Conservation (phyloP, 192 early-diverging fungal genomes). For the Phlyctochytrium arcticum region DNA sequence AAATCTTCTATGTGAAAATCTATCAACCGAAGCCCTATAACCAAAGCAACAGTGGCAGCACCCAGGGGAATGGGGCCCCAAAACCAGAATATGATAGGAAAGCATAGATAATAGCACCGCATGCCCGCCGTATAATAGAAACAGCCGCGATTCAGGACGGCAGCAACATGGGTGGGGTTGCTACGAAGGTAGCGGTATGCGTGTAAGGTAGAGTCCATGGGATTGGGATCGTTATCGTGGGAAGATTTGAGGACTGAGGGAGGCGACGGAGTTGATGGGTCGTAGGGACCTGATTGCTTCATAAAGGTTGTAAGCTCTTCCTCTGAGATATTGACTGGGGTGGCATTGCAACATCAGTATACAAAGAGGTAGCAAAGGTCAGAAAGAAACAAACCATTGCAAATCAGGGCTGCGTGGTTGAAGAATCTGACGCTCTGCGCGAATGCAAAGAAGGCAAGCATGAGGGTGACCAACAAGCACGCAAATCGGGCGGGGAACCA, state of each 20-base stretch:
- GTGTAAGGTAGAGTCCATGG: neutral
- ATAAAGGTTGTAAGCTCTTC: slow-evolving; percentile 13
- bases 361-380: neutral
- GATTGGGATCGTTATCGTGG: neutral
- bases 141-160: slow-evolving; percentile 33
- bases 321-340: slow-evolving; percentile 8
- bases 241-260: neutral
- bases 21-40: slow-evolving; percentile 23
- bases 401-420: slow-evolving; percentile 38
- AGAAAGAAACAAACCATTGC: slow-evolving; percentile 27
- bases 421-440: slow-evolving; percentile 40
- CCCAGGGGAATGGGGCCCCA: slow-evolving; percentile 37
- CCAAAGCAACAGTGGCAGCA: slow-evolving; percentile 15
- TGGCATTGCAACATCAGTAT: neutral
- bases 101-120: slow-evolving; percentile 32
- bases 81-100: slow-evolving; percentile 29
- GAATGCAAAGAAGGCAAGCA: slow-evolving; percentile 30
- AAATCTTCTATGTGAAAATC: slow-evolving; percentile 34
- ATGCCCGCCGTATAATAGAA: slow-evolving; percentile 34
- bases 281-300: neutral
- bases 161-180: slow-evolving; percentile 24
- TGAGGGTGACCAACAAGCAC: neutral
- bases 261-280: neutral
- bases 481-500: slow-evolving; percentile 8
- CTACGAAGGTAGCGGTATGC: slow-evolving; percentile 8